A percentile compares a stretch with the other conserved stretches of the same genome.
These are phyloP conservation scores for Excoecaria agallocha DNA, from an alignment of 345 rosid genomes.

Conservation along the genomic window DNA sequence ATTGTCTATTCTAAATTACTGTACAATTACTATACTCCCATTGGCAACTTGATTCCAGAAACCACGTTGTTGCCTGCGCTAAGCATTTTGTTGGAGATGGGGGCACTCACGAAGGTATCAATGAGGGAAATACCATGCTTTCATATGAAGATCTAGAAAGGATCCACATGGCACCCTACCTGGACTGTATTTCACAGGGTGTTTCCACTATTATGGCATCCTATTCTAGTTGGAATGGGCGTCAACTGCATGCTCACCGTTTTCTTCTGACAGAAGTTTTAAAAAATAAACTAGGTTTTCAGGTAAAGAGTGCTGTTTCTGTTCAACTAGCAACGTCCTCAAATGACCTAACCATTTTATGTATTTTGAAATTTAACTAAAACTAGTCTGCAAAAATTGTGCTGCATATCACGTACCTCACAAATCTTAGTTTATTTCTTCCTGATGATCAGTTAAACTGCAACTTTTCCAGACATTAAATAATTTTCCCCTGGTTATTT, in stretches of 20 bases:
- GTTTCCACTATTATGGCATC: slow-evolving; percentile 85
- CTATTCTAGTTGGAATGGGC: slow-evolving; percentile 84
- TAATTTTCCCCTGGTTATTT: neutral
- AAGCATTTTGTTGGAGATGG: slow-evolving; percentile 98
- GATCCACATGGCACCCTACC: slow-evolving; percentile 71
- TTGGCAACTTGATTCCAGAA: slow-evolving; percentile 41
- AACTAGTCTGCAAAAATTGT: neutral
- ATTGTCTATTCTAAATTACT: slow-evolving; percentile 5
- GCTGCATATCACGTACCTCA: neutral
- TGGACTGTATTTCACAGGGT: slow-evolving; percentile 69
- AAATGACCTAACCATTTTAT: neutral
- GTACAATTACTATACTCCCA: neutral
- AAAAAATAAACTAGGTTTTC: slow-evolving; percentile 69
- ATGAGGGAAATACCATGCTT: slow-evolving; percentile 67
- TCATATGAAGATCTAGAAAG: slow-evolving; percentile 62
- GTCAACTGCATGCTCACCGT: slow-evolving; percentile 56
- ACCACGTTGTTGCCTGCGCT: slow-evolving; percentile 78
- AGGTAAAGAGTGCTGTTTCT: slow-evolving; percentile 41
- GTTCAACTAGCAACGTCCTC: neutral
- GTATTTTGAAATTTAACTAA: neutral
- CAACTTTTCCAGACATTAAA: neutral
- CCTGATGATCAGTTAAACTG: neutral
- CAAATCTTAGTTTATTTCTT: neutral
- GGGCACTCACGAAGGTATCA: slow-evolving; percentile 67
- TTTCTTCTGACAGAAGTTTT: slow-evolving; percentile 74